phyloP scores from a whole-genome alignment of 1,284 basidiomycete genomes.

The Tylopilus sp. region DNA sequence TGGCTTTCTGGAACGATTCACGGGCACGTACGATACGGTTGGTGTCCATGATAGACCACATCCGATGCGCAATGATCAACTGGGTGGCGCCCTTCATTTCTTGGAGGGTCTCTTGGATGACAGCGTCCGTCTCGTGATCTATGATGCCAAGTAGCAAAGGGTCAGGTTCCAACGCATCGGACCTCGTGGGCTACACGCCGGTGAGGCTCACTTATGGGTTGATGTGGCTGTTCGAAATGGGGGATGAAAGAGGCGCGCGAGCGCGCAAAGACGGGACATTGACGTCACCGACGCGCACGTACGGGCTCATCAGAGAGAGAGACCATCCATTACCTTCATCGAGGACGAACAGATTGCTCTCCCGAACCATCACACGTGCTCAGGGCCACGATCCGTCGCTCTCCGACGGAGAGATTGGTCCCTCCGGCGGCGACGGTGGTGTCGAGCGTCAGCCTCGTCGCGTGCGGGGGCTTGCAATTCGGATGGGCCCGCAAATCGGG shows the following conservation, averaged over 20 bases:
- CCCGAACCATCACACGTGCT: conserved; percentile 37
- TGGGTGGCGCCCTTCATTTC: conserved; percentile 26
- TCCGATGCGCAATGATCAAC: conserved; percentile 24
- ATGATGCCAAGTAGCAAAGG: too few relatives aligned
- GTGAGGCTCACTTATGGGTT: not conserved
- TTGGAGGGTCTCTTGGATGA: conserved; percentile 31
- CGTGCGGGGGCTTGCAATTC: conserved; percentile 43
- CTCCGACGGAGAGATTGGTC: conserved; percentile 65
- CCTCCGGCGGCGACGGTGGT: conserved; percentile 44
- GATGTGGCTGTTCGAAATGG: not conserved
- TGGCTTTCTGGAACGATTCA: not conserved
- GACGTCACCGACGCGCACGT: too few relatives aligned
- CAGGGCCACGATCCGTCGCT: conserved; percentile 59
- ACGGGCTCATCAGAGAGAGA: too few relatives aligned
- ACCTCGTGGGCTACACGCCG: too few relatives aligned
- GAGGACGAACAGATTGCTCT: conserved; percentile 32
- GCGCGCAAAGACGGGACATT: too few relatives aligned
- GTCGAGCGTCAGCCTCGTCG: conserved; percentile 34
- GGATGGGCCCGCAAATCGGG: conserved; percentile 53
- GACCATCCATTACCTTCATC: conserved; percentile 37
- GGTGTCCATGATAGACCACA: conserved; percentile 29
- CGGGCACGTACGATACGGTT: too few relatives aligned
- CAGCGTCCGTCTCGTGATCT: conserved; percentile 32
- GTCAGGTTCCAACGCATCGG: too few relatives aligned
- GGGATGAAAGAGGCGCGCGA: too few relatives aligned